Conservation (phyloP, 805 yeast species). For the Ogataea degrootiae region DNA sequence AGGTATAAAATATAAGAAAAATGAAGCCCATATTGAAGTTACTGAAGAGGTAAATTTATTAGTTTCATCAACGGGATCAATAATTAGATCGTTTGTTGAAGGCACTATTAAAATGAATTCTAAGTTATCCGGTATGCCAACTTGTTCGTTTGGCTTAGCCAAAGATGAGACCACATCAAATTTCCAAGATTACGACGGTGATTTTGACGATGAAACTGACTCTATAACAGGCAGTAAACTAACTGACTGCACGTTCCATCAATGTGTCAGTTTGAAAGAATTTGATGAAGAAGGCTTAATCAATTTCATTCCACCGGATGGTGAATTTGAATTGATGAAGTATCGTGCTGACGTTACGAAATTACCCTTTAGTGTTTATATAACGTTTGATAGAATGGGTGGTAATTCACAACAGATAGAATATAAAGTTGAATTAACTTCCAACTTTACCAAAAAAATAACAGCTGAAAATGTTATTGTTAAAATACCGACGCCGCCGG, state of each 20-base stretch:
- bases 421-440: conserved; percentile 56
- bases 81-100: conserved; percentile 66
- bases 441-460: conserved; percentile 54
- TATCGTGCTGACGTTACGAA: conserved; percentile 59
- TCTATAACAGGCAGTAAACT: conserved; percentile 22
- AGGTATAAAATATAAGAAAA: conserved; percentile 73
- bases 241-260: conserved; percentile 82
- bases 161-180: conserved; percentile 3
- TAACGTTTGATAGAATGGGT: conserved; percentile 45
- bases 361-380: conserved; percentile 65
- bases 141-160: conserved; percentile 74
- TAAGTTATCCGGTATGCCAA: conserved; percentile 76
- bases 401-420: conserved; percentile 35
- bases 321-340: conserved; percentile 76
- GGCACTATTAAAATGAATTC: conserved; percentile 71
- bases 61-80: conserved; percentile 58
- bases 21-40: conserved; percentile 74
- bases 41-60: conserved; percentile 70
- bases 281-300: conserved; percentile 64
- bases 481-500: conserved; percentile 66
- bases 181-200: neutral
- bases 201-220: conserved; percentile 31
- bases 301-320: conserved; percentile 82
- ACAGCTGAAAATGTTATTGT: conserved; percentile 61
- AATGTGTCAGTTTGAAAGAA: conserved; percentile 70